Percentiles rank a stretch among this genome's conserved stretches.
These are phyloP conservation scores for Nicotiana attenuata DNA, from an alignment of 257 asterid genomes.

Conservation along the genomic window DNA sequence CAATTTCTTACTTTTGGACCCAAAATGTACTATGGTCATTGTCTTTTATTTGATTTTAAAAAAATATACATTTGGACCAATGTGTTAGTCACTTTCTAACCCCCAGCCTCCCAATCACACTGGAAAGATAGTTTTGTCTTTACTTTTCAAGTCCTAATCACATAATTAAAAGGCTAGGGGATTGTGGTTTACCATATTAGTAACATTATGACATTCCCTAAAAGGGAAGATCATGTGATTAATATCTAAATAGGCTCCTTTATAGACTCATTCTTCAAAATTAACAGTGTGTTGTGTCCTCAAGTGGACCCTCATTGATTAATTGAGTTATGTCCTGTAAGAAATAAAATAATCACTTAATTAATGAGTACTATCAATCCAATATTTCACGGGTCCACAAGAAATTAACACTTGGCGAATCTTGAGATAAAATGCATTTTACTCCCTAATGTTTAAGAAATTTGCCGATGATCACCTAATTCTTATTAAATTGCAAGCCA, in stretches of 20 bases:
- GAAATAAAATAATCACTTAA: background rate
- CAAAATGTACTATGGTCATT: background rate
- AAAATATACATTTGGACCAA: background rate
- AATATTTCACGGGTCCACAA: background rate
- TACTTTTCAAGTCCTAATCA: conserved; percentile 5
- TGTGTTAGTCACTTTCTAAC: conserved; percentile 1
- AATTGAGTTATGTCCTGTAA: background rate
- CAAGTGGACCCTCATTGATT: background rate
- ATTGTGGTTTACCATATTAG: background rate
- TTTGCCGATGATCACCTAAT: background rate
- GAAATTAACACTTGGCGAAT: background rate
- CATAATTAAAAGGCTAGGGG: background rate
- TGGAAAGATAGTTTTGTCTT: conserved; percentile 9
- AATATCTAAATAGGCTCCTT: background rate
- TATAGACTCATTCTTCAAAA: background rate
- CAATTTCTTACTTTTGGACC: conserved; percentile 4
- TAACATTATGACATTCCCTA: background rate
- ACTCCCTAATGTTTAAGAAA: background rate
- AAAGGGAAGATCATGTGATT: conserved; percentile 7
- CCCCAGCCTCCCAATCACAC: background rate
- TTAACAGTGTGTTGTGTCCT: background rate
- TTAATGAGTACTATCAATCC: background rate
- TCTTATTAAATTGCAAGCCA: background rate
- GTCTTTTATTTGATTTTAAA: background rate
- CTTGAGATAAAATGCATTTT: background rate